A percentile compares a stretch with the other conserved stretches of the same genome.
Evolutionary conservation across 163 green algal species (phyloP).

Genomic region (Chlorella variabilis): DNA sequence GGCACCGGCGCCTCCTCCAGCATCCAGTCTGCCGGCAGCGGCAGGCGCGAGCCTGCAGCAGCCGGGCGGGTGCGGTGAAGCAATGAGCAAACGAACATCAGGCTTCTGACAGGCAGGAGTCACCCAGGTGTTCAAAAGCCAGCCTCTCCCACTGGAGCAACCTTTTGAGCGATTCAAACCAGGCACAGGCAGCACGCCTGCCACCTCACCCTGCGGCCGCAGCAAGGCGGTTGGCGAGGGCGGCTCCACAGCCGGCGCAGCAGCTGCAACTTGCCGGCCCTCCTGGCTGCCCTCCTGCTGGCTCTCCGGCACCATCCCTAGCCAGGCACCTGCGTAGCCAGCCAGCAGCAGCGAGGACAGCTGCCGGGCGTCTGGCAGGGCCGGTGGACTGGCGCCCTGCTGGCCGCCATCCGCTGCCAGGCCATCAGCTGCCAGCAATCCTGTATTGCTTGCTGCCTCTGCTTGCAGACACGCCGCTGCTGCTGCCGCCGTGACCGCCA

Average conservation of each 20-base stretch:
- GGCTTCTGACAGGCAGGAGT: background rate
- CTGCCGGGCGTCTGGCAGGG: background rate
- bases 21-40: conserved; percentile 29
- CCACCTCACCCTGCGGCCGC: background rate
- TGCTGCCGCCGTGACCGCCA: background rate
- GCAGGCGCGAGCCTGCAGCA: conserved; percentile 40
- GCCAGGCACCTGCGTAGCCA: conserved; percentile 42
- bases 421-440: background rate
- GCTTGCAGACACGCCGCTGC: background rate
- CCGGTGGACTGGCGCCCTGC: background rate
- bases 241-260: background rate
- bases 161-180: too few relatives aligned
- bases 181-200: background rate
- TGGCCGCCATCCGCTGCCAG: background rate
- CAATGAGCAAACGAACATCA: background rate
- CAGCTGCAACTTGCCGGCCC: background rate
- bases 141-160: too few relatives aligned
- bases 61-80: background rate
- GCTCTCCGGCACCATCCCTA: conserved; percentile 36
- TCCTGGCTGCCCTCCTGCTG: background rate
- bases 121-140: too few relatives aligned
- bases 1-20: conserved; percentile 47
- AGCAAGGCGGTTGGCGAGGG: background rate
- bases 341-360: conserved; percentile 22
- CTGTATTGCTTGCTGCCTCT: background rate